A percentile compares a stretch with the other conserved stretches of the same genome.
Evolutionary conservation across 805 yeast species (phyloP).

Genomic region (Yarrowia yakushimensis): DNA sequence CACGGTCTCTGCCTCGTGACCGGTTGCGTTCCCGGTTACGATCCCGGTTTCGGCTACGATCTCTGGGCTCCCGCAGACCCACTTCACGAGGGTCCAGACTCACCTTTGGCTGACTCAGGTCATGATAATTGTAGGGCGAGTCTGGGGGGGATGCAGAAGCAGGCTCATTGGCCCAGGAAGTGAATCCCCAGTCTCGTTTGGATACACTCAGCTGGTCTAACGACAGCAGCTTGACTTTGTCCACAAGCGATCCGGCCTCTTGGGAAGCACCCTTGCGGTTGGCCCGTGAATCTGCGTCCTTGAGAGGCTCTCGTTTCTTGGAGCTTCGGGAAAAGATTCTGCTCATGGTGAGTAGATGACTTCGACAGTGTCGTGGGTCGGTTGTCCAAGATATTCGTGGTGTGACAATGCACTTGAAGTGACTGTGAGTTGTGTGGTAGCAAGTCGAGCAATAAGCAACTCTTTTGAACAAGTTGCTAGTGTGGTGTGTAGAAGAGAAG

Average conservation of each 20-base stretch:
- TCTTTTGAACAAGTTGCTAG: not conserved
- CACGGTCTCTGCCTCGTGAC: not conserved
- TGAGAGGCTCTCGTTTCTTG: constrained; percentile 9
- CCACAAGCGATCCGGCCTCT: not conserved
- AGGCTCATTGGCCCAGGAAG: constrained; percentile 7
- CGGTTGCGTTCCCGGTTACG: not conserved
- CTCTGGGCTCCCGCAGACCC: not conserved
- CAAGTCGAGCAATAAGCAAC: not conserved
- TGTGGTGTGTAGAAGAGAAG: not conserved
- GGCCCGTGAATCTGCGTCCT: constrained; percentile 8
- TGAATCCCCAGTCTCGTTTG: constrained; percentile 10
- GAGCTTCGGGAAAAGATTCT: constrained; percentile 10
- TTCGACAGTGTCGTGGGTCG: too few species aligned
- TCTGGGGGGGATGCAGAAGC: constrained; percentile 10
- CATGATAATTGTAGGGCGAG: constrained; percentile 9
- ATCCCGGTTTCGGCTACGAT: not conserved
- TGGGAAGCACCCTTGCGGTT: not conserved
- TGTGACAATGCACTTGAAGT: not conserved
- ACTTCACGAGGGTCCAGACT: not conserved
- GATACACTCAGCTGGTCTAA: constrained; percentile 11
- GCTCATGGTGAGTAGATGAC: not conserved
- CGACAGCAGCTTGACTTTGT: constrained; percentile 17
- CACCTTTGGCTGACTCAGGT: constrained; percentile 2
- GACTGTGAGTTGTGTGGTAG: not conserved
- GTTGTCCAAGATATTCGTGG: too few species aligned